Percentiles rank a stretch among this genome's conserved stretches.
phyloP scores from a whole-genome alignment of 768 basidiomycete genomes.

The Lentinula aciculospora region DNA sequence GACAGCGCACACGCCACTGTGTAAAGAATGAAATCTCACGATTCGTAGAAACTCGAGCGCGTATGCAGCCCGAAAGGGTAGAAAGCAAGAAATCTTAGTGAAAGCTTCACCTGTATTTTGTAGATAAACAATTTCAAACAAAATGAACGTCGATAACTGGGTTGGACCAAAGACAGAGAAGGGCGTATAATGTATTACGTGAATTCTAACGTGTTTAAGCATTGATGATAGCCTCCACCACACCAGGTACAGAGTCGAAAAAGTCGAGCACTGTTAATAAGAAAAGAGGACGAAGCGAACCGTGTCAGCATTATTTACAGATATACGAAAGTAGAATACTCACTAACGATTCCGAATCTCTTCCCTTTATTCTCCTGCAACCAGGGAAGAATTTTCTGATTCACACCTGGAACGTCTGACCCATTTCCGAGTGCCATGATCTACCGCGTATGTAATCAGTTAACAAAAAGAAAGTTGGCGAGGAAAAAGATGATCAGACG shows the following conservation, averaged over 20 bases:
- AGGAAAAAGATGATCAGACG: background rate
- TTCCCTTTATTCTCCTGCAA: slow-evolving; percentile 34
- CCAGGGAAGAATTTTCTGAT: slow-evolving; percentile 38
- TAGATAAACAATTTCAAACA: no score
- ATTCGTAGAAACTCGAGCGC: no score
- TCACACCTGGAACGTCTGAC: slow-evolving; percentile 30
- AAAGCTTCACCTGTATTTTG: background rate
- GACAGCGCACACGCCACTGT: slow-evolving; percentile 19
- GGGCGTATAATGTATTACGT: no score
- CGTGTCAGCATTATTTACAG: background rate
- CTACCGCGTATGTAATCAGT: slow-evolving; percentile 18
- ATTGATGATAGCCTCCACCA: slow-evolving; percentile 38
- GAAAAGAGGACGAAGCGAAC: background rate
- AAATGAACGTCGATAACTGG: no score
- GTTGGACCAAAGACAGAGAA: background rate
- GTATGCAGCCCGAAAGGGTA: background rate
- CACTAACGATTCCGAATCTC: slow-evolving; percentile 42
- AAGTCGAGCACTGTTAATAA: slow-evolving; percentile 38
- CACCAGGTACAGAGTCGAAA: slow-evolving; percentile 38
- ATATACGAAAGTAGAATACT: slow-evolving; percentile 15
- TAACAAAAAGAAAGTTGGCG: no score
- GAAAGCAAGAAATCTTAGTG: background rate
- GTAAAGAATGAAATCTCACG: slow-evolving; percentile 3
- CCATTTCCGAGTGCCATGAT: slow-evolving; percentile 39
- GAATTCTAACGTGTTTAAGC: no score